phyloP scores from a whole-genome alignment of 306 rosid genomes.

The Crotalaria pallida region DNA sequence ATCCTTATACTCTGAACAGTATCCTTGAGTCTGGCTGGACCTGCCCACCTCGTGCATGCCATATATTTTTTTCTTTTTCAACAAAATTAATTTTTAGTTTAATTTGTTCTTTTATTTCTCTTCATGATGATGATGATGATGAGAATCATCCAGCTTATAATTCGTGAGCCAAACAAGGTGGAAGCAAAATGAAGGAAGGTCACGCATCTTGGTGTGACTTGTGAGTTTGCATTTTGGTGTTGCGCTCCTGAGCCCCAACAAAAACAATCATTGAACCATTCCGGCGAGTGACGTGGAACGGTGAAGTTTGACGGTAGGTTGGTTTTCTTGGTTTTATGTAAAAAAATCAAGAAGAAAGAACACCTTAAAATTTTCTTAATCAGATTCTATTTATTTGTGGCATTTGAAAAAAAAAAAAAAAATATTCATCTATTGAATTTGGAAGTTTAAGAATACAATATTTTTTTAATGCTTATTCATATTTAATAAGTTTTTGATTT shows the following conservation, averaged over 20 bases:
- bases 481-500: too few species aligned
- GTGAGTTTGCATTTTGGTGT: background rate
- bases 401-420: too few species aligned
- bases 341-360: too few species aligned
- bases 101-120: background rate
- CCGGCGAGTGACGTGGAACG: background rate
- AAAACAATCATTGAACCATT: conserved; percentile 8
- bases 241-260: background rate
- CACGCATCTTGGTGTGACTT: conserved; percentile 22
- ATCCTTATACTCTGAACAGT: background rate
- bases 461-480: too few species aligned
- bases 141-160: background rate
- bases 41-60: conserved; percentile 17
- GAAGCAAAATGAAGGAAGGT: conserved; percentile 29
- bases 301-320: background rate
- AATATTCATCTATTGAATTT: too few species aligned
- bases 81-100: too few species aligned
- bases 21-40: background rate
- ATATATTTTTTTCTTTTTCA: background rate
- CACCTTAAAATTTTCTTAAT: too few species aligned
- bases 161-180: conserved; percentile 4
- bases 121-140: background rate
- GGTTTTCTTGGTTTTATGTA: conserved; percentile 15
- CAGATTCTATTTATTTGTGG: too few species aligned
- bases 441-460: too few species aligned